Conservation (phyloP, 176 grass and related monocot genomes). For the Musa beccarii region DNA sequence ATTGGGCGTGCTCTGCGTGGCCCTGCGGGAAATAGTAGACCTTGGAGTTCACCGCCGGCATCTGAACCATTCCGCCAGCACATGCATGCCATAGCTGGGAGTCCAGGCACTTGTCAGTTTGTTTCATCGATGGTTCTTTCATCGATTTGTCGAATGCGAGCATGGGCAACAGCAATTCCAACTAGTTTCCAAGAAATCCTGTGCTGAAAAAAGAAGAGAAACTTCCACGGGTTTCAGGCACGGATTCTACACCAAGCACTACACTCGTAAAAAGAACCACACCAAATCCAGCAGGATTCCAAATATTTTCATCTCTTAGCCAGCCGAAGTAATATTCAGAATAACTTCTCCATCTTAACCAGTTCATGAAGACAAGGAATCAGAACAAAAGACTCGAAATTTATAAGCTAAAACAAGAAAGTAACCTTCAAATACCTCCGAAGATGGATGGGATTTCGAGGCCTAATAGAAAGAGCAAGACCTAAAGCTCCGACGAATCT, state of each 20-base stretch:
- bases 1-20: constrained; percentile 68
- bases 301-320: background rate
- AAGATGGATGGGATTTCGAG: background rate
- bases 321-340: background rate
- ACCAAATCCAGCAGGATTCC: background rate
- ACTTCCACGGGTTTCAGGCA: background rate
- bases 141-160: background rate
- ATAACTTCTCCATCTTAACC: background rate
- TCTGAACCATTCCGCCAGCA: constrained; percentile 77
- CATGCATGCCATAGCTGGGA: constrained; percentile 90
- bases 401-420: background rate
- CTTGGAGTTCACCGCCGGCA: constrained; percentile 54
- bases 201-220: background rate
- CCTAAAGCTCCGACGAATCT: background rate
- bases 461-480: background rate
- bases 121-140: constrained; percentile 41
- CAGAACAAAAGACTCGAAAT: background rate
- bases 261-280: background rate
- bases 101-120: constrained; percentile 51
- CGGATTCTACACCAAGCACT: background rate
- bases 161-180: constrained; percentile 3
- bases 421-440: background rate
- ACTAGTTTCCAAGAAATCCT: background rate
- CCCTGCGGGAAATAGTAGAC: constrained; percentile 98
- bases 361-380: background rate